Evolutionary conservation across 176 grass and related monocot species (phyloP).

Genomic region (Tillandsia fasciculata): DNA sequence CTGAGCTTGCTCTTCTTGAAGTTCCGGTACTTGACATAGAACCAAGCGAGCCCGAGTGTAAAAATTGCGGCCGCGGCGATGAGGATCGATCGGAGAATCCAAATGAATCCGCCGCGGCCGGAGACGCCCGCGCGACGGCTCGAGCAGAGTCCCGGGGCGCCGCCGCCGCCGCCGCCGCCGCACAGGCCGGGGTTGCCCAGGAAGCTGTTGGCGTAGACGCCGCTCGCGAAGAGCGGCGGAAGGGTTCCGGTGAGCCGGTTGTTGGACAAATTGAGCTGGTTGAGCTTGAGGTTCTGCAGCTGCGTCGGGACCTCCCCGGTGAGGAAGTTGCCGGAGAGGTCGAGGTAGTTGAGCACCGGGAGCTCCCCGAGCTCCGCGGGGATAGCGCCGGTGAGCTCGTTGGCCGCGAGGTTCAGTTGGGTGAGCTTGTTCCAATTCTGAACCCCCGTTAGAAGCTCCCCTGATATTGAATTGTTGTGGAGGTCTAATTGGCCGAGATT

Average conservation of each 20-base stretch:
- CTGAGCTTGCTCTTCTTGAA: conserved; percentile 5
- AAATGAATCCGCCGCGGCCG: background rate
- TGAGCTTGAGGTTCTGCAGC: conserved; percentile 33
- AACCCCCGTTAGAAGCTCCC: conserved; percentile 36
- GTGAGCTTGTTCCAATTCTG: conserved; percentile 28
- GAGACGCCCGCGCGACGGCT: background rate
- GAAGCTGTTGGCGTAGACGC: conserved; percentile 38
- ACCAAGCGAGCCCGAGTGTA: conserved; percentile 18
- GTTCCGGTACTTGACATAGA: conserved; percentile 25
- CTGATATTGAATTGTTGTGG: conserved; percentile 60
- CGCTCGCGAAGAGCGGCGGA: conserved; percentile 21
- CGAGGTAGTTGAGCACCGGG: conserved; percentile 35
- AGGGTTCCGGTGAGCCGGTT: conserved; percentile 57
- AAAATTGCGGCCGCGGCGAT: conserved; percentile 20
- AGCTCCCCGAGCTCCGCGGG: conserved; percentile 52
- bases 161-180: conserved; percentile 21
- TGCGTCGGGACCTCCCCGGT: conserved; percentile 44
- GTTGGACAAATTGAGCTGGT: conserved; percentile 51
- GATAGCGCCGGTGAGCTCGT: conserved; percentile 44
- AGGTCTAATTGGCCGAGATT: conserved; percentile 39
- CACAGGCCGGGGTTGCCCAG: conserved; percentile 72
- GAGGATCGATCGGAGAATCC: background rate
- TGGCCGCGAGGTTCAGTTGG: conserved; percentile 44
- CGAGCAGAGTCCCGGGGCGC: conserved; percentile 17
- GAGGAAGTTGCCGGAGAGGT: conserved; percentile 60